Base-by-base conservation (phyloP, 1,139 yeast genomes). In the Blastobotrys malaysiensis region DNA sequence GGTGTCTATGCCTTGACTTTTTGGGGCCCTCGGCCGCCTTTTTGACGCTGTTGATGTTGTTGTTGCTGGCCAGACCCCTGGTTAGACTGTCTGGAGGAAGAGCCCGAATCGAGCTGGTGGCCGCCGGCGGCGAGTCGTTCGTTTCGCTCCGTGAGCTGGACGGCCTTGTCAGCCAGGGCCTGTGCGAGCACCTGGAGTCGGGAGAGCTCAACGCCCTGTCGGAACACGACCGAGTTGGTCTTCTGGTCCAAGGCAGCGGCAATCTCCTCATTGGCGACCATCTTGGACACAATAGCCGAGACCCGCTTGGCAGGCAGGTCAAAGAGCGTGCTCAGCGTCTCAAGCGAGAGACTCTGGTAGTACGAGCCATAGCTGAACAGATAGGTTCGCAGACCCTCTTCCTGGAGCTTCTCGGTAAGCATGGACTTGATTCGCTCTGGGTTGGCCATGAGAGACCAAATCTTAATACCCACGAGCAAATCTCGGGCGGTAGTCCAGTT, bases 301-400 rank as follows among this genome's bases (percentile, higher is more conserved):
- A 90, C 86, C 58, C 77, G 77, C 20, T 74, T 76, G 58, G 74
- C 76, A 13, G 81, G 71, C 54, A 93, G 75, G 61, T 83, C 85
- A 69, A 91, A 95, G 58, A 83, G 76, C 51, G 77, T 70, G 31
- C 90, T 75, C 63, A 93, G 77, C 64, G 83, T 82, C 21, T 76
- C 71, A 55, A 89, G 71, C n/a, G 96, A 84, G 57, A 91, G 79
- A 61, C 88, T 86, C 58, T 85, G 76, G 74, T 84, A 91, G 66
- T 83, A 84, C 43, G 84, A 72, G 68, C 88, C 88, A 75, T 86
- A 90, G 62, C 89, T 84, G 77, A 89, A 88, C 63, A 93, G 78
- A 70, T 87, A 93, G 22, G 97, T 89, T 73, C 96, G 82, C 68
- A 93, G 79, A 52, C 97, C 96, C 73, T 89, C 97, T 54, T 84